Conservation (phyloP, 2,329 filamentous ascomycete species). For the Aspergillus sp. region DNA sequence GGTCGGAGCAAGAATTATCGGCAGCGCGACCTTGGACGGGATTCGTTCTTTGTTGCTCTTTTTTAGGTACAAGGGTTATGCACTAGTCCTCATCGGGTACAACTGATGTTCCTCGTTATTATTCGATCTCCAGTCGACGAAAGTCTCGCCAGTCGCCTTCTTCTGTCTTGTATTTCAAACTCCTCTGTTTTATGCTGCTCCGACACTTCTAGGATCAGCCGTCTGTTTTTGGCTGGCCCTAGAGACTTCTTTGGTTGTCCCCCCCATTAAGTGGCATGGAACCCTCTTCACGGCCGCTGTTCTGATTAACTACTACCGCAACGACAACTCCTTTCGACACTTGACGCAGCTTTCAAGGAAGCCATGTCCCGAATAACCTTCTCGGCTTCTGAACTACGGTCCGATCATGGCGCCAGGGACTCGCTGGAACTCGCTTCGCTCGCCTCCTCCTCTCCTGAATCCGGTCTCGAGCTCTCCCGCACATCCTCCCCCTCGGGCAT, state of each 20-base stretch:
- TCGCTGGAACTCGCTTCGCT: constrained; percentile 95
- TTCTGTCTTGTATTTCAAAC: background rate
- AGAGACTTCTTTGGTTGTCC: background rate
- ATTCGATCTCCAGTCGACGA: background rate
- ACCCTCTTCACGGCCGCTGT: constrained; percentile 1
- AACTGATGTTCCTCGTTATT: constrained; percentile 11
- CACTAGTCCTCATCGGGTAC: constrained; percentile 16
- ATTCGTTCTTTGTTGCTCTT: background rate
- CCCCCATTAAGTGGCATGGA: constrained; percentile 14
- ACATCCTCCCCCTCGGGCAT: constrained; percentile 77
- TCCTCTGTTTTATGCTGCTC: constrained; percentile 1
- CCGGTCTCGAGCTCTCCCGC: constrained; percentile 64
- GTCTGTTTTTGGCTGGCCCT: background rate
- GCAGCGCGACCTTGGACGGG: background rate
- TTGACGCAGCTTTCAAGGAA: background rate
- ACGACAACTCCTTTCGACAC: constrained; percentile 2
- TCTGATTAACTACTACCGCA: constrained; percentile 8
- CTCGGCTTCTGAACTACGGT: constrained; percentile 27
- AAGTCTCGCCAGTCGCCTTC: background rate
- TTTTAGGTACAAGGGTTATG: background rate
- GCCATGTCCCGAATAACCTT: constrained; percentile 36
- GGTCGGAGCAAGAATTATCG: background rate
- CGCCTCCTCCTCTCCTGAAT: constrained; percentile 74
- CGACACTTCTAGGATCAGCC: background rate
- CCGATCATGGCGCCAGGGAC: constrained; percentile 64